Conservation (phyloP, 2,329 filamentous ascomycete species). For the Xylaria hypoxylon region DNA sequence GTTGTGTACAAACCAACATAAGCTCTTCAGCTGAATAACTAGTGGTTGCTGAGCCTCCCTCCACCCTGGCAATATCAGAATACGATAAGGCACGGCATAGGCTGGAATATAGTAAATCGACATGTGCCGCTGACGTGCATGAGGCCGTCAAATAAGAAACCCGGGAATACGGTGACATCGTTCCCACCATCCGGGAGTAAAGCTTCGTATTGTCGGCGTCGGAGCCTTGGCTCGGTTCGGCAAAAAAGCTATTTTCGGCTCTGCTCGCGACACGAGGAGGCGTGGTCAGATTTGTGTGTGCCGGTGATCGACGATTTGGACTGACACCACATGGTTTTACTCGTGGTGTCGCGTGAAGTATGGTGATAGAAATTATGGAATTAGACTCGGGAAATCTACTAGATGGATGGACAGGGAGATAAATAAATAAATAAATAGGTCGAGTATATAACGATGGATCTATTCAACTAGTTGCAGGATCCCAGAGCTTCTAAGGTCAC, state of each 20-base stretch:
- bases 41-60: no score
- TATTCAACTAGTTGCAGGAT: background rate
- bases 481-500: background rate
- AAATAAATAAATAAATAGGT: background rate
- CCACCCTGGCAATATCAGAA: background rate
- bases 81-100: background rate
- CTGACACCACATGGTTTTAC: slow-evolving; percentile 13
- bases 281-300: background rate
- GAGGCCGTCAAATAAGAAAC: background rate
- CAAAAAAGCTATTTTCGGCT: background rate
- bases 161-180: background rate
- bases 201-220: slow-evolving; percentile 18
- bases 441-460: slow-evolving; percentile 3
- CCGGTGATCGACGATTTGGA: no score
- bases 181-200: background rate
- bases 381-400: background rate
- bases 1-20: background rate
- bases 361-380: background rate
- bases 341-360: slow-evolving; percentile 9
- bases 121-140: slow-evolving; percentile 20
- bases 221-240: slow-evolving; percentile 18
- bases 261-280: slow-evolving; percentile 9
- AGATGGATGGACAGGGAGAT: background rate
- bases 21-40: background rate
- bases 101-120: background rate